A percentile compares a stretch with the other conserved stretches of the same genome.
phyloP scores from a whole-genome alignment of 345 rosid genomes.

The Melaleuca alternifolia region DNA sequence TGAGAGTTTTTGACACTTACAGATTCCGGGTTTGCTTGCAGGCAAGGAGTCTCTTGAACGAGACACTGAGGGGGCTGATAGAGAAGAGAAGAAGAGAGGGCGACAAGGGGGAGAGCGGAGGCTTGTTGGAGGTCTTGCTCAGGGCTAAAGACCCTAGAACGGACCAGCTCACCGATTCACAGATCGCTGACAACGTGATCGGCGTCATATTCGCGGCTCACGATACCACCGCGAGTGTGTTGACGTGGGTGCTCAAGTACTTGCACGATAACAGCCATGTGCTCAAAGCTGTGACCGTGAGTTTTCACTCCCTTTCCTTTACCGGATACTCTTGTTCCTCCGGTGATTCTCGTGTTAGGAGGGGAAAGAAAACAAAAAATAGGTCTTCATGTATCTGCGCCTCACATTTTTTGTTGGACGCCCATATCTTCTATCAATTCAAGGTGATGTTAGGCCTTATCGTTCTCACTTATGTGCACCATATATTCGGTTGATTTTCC shows the following conservation, averaged over 20 bases:
- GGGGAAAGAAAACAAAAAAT: background rate
- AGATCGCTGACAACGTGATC: constrained; percentile 83
- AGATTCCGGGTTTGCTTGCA: background rate
- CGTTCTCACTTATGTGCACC: background rate
- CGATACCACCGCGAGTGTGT: constrained; percentile 84
- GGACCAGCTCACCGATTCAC: constrained; percentile 51
- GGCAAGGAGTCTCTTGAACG: constrained; percentile 65
- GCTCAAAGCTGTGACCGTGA: constrained; percentile 61
- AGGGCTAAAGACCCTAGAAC: constrained; percentile 32
- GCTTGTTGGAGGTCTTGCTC: constrained; percentile 52
- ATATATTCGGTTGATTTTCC: background rate
- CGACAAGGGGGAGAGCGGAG: constrained; percentile 24
- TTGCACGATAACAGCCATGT: constrained; percentile 52
- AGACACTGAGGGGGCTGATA: constrained; percentile 45
- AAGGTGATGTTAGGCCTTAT: background rate
- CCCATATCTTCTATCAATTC: background rate
- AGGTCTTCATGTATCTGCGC: background rate
- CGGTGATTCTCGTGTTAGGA: background rate
- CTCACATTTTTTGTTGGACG: background rate
- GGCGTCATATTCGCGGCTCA: constrained; percentile 94
- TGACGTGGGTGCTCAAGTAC: constrained; percentile 86
- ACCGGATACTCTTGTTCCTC: background rate
- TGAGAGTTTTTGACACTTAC: background rate
- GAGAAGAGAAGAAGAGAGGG: constrained; percentile 36
- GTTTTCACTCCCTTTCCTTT: background rate